Evolutionary conservation across 208 protist species (phyloP).

Genomic region (Leptomonas seymouri): DNA sequence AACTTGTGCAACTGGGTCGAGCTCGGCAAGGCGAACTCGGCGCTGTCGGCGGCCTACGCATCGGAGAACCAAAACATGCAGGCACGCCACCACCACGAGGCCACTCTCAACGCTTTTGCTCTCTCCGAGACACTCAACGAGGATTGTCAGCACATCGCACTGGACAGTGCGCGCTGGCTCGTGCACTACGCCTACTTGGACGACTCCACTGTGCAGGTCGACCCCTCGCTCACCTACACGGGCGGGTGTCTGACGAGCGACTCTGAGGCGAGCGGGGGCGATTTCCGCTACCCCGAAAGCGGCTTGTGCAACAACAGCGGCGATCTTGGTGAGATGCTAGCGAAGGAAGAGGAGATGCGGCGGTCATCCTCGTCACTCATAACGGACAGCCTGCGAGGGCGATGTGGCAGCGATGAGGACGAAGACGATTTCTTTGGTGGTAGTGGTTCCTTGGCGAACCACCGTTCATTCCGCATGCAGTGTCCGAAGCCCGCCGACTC

Average conservation of each 20-base stretch:
- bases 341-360: constrained; percentile 56
- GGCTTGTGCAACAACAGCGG: constrained; percentile 69
- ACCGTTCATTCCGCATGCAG: constrained; percentile 25
- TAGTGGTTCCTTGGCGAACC: constrained; percentile 19
- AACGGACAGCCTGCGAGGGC: constrained; percentile 10
- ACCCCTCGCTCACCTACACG: constrained; percentile 26
- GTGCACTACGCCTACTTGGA: constrained; percentile 87
- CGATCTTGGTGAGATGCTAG: constrained; percentile 63
- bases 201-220: constrained; percentile 62
- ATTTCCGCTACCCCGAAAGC: constrained; percentile 35
- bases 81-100: constrained; percentile 66
- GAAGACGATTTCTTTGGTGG: constrained; percentile 23
- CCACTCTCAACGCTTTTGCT: constrained; percentile 57
- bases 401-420: constrained; percentile 19
- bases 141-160: constrained; percentile 46
- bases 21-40: constrained; percentile 68
- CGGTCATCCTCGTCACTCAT: constrained; percentile 23
- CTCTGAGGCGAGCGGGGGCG: constrained; percentile 24
- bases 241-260: constrained; percentile 20
- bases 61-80: constrained; percentile 53
- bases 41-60: constrained; percentile 68
- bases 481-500: constrained; percentile 4
- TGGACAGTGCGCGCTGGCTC: constrained; percentile 83
- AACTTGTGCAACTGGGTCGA: constrained; percentile 62
- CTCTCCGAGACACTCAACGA: constrained; percentile 31